Evolutionary conservation across 2,329 filamentous ascomycete species (phyloP), one percentile per base, ranked within the genome.

Genomic region (Xylariaceae sp.): DNA sequence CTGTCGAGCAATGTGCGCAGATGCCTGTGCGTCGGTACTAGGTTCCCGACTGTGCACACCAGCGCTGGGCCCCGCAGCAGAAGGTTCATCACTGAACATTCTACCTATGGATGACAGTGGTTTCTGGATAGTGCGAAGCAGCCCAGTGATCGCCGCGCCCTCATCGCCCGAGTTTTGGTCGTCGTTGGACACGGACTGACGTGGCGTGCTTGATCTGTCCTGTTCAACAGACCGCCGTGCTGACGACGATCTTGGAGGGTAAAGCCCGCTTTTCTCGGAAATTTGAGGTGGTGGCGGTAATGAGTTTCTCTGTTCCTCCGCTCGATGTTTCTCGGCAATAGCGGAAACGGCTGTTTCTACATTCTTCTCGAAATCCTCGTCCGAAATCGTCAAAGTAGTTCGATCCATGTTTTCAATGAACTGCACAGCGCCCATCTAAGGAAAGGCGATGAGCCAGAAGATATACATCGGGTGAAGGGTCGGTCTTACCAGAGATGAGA

Each of bases 361-460:
- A 58, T 96, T 91, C 64, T 81, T 82, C 66, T 99, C 94, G 62
- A 99, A 99, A 35, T 97, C 94, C 49, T 94, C 90, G 62, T 99
- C 91, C 2, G 86, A 86, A 45, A 99, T 94, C 1, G 94, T 97
- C 7, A 99, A 73, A 22, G 87, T 92, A 1, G 94, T 97, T 40
- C 91, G 86, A 68, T 99, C 94, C 69, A 99, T 85, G 52, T 89
- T 95, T 72, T 99, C 94, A 59, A 99, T 89, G 67, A 99, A 99
- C 62, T 96, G 90, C 44, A 99, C 86, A 36, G 90, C 94, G 46
- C 94, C 94, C 85, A 92, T 89, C 79, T 87, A 47, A 17, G 35
- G 38, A 48, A 14, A 36, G 5, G 1, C 2, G 35, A 42, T 57
- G 41, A 57, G 45, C 39, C 2, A 39, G 15, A 14, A 11, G 15